A percentile compares a stretch with the other conserved stretches of the same genome.
These are phyloP conservation scores for Boletellus sp. DNA, from an alignment of 768 basidiomycete species.

Conservation along the genomic window DNA sequence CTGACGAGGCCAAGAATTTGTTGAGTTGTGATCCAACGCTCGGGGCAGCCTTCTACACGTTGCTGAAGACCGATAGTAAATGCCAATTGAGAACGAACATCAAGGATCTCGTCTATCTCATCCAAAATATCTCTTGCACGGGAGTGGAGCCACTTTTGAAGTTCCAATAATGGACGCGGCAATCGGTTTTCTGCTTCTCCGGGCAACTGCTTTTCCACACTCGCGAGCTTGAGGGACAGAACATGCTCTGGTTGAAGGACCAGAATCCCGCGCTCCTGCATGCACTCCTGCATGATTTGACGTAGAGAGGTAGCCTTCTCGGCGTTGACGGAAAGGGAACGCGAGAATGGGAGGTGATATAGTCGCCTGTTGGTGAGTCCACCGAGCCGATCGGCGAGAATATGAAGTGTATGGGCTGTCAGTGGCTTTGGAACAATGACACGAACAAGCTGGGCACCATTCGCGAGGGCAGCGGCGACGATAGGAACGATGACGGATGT, in stretches of 20 bases:
- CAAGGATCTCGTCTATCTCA: conserved; percentile 26
- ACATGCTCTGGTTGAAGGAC: conserved; percentile 50
- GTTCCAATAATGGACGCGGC: conserved; percentile 20
- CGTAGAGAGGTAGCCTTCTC: conserved; percentile 20
- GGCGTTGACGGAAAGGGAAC: conserved; percentile 23
- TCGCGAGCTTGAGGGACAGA: conserved; percentile 45
- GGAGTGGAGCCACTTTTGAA: conserved; percentile 17
- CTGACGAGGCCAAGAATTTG: conserved; percentile 24
- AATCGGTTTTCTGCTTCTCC: conserved; percentile 13
- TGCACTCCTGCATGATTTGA: conserved; percentile 36
- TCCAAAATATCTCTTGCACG: conserved; percentile 18
- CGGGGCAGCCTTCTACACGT: conserved; percentile 37
- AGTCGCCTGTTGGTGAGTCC: conserved; percentile 43
- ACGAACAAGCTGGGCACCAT: conserved; percentile 40
- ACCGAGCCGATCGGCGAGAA: conserved; percentile 38
- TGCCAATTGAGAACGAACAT: conserved; percentile 45
- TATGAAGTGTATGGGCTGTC: conserved; percentile 41
- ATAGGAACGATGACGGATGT: conserved; percentile 44
- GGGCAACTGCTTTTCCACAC: conserved; percentile 30
- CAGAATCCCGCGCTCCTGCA: conserved; percentile 35
- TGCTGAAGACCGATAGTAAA: conserved; percentile 41
- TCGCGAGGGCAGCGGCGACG: conserved; percentile 36
- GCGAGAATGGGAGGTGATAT: conserved; percentile 46
- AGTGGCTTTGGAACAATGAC: conserved; percentile 46
- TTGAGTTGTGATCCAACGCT: conserved; percentile 41